Percentiles rank a stretch among this genome's conserved stretches.
Evolutionary conservation across 495 filamentous ascomycete genomes (phyloP).

Genomic region (Daldinia caldariorum): DNA sequence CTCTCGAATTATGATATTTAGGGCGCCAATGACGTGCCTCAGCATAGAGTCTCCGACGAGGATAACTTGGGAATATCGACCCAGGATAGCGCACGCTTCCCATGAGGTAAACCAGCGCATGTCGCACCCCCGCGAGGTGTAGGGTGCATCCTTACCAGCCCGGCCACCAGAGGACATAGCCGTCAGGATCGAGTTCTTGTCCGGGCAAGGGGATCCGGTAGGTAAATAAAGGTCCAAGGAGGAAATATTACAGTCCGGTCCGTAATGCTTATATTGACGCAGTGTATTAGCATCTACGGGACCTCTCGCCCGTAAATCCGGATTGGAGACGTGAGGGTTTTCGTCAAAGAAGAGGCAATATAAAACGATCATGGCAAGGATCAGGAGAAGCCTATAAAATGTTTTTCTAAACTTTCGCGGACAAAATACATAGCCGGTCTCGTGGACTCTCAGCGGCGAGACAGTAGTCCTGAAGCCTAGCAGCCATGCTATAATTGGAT

Average conservation of each 20-base stretch:
- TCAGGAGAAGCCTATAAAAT: slow-evolving; percentile 16
- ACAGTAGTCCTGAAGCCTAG: slow-evolving; percentile 19
- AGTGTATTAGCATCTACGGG: slow-evolving; percentile 37
- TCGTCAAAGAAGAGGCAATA: slow-evolving; percentile 8
- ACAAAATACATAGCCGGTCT: slow-evolving; percentile 1
- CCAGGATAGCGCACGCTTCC: slow-evolving; percentile 60
- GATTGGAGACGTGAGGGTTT: not conserved
- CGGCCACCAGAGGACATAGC: slow-evolving; percentile 63
- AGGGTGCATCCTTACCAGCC: slow-evolving; percentile 60
- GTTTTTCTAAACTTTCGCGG: slow-evolving; percentile 24
- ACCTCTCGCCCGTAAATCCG: slow-evolving; percentile 28
- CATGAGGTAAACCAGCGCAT: slow-evolving; percentile 63
- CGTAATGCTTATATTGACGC: slow-evolving; percentile 40
- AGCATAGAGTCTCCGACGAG: slow-evolving; percentile 65
- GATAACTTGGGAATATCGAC: slow-evolving; percentile 60
- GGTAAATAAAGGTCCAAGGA: slow-evolving; percentile 61
- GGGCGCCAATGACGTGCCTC: slow-evolving; percentile 61
- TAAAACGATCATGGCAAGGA: not conserved
- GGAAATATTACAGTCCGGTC: slow-evolving; percentile 57
- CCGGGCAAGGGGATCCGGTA: slow-evolving; percentile 54
- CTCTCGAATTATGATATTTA: slow-evolving; percentile 61
- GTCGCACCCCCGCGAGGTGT: slow-evolving; percentile 60
- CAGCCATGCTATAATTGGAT: slow-evolving; percentile 12
- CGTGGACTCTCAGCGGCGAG: not conserved
- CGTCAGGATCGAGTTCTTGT: slow-evolving; percentile 54